A percentile compares a stretch with the other conserved stretches of the same genome.
Conservation (phyloP, 2,329 filamentous ascomycete species). For the Neonectria neomacrospora region DNA sequence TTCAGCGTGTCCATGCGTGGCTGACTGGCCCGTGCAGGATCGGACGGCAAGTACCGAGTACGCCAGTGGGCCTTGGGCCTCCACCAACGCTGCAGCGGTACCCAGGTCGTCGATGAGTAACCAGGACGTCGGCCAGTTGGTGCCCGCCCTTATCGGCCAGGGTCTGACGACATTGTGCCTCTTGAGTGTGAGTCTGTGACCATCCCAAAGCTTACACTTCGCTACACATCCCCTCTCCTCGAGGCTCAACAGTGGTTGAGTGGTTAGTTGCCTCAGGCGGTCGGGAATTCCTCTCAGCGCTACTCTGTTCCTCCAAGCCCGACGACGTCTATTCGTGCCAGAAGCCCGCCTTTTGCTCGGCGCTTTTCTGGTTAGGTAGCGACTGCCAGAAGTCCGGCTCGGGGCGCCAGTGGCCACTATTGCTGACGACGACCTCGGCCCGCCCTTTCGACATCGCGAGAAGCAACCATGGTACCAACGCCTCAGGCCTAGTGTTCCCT, state of each 20-base stretch:
- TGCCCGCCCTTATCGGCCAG: slow-evolving; percentile 23
- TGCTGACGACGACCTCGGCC: slow-evolving; percentile 29
- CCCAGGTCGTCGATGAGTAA: slow-evolving; percentile 24
- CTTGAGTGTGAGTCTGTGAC: slow-evolving; percentile 24
- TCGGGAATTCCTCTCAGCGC: slow-evolving; percentile 31
- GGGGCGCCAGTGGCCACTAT: slow-evolving; percentile 26
- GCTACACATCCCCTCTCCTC: slow-evolving; percentile 38
- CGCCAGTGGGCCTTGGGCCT: background rate
- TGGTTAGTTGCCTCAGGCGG: slow-evolving; percentile 29
- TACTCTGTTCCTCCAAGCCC: slow-evolving; percentile 17
- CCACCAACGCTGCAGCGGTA: background rate
- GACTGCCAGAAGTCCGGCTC: slow-evolving; percentile 42
- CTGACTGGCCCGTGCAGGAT: slow-evolving; percentile 18
- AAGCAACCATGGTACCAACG: slow-evolving; percentile 39
- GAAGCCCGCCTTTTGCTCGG: slow-evolving; percentile 20
- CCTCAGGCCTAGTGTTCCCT: slow-evolving; percentile 20
- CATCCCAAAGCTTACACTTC: slow-evolving; percentile 29
- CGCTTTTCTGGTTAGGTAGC: slow-evolving; percentile 38
- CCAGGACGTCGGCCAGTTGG: slow-evolving; percentile 32
- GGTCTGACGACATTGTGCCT: slow-evolving; percentile 46
- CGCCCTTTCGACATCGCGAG: slow-evolving; percentile 23
- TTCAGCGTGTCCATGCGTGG: background rate
- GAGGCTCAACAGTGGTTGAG: slow-evolving; percentile 33
- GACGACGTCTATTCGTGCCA: slow-evolving; percentile 2
- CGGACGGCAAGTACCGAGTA: slow-evolving; percentile 13